Percentiles rank a stretch among this genome's conserved stretches.
Evolutionary conservation across 2,329 filamentous ascomycete genomes (phyloP).

Genomic region (Aspergillus uvarum): DNA sequence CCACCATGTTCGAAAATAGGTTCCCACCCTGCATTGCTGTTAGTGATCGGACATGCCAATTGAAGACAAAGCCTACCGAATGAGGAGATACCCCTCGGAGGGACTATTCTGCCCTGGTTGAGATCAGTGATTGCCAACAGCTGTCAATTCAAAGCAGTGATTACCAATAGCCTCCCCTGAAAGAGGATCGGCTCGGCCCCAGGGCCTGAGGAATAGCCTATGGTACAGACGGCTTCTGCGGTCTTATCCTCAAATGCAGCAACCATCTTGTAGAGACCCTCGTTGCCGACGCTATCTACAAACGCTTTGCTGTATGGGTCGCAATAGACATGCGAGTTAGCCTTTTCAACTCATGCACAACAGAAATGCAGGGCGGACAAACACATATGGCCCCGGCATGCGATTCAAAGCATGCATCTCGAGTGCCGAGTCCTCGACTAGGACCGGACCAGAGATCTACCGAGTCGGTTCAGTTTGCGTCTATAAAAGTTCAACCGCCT

Average conservation of each 20-base stretch:
- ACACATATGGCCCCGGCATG: slow-evolving; percentile 88
- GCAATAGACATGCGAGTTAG: not conserved
- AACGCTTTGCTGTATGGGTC: slow-evolving; percentile 74
- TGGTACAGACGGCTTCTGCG: slow-evolving; percentile 85
- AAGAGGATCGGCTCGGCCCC: slow-evolving; percentile 76
- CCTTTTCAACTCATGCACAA: not conserved
- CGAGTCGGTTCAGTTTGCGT: not conserved
- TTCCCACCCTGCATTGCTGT: slow-evolving; percentile 70
- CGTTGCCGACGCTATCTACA: slow-evolving; percentile 70
- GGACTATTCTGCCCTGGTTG: slow-evolving; percentile 69
- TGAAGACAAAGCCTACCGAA: slow-evolving; percentile 62
- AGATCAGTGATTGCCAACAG: not conserved
- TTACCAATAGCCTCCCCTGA: slow-evolving; percentile 57
- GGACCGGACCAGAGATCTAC: slow-evolving; percentile 73
- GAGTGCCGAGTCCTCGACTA: slow-evolving; percentile 86
- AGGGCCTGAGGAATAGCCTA: slow-evolving; percentile 78
- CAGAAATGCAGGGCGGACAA: slow-evolving; percentile 30
- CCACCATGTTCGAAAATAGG: slow-evolving; percentile 84
- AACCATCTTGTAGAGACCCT: slow-evolving; percentile 78
- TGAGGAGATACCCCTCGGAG: slow-evolving; percentile 67
- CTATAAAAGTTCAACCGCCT: not conserved
- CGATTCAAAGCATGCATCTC: slow-evolving; percentile 81
- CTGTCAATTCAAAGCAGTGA: not conserved
- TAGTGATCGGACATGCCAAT: not conserved
- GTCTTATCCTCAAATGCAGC: slow-evolving; percentile 79